Base-by-base conservation (phyloP, 176 grass and related monocot species). In the Musa troglodytarum region DNA sequence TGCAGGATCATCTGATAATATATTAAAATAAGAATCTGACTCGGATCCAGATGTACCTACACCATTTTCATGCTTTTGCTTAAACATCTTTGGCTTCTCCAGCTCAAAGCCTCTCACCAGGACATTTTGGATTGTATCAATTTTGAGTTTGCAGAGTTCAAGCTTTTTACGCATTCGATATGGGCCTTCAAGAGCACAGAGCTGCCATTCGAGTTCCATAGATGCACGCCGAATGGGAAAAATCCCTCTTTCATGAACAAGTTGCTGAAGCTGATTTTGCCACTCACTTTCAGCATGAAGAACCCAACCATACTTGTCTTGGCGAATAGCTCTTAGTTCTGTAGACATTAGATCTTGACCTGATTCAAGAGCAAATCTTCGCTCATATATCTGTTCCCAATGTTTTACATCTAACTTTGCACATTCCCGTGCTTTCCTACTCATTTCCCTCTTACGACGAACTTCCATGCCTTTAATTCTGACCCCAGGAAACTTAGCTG, bases 271-370 rank as follows among this genome's bases (percentile, higher is more conserved):
- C 75, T 98, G 94, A 72, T 71, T 87, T 78, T 98, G 90, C 94
- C 94, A 98, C 72, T 93, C 94, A 56, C 87, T 93, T 87, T 98
- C 94, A 74, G 88, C 90, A 82, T 98, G 94, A 68, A 98, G 83
- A 74, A 98, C 89, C 94, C 94, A 98, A 54, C 94, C 94, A 73
- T 91, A 98, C 86, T 98, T 98, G 74, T 98, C 94, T 74, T 98
- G 94, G 67, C 88, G 86, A 86, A 98, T 91, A 78, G 83, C 81
- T 72, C 90, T 93, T 55, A 98, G 88, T 51, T 93, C 74, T 77
- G 88, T 93, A 23, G 90, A 98, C 90, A 93, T 93, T 64, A 81
- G 54, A 85, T 98, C 88, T 74, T 88, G 90, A 77, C 86, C 86
- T 52, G 83, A 85, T 78, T 98, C 88, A 69, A 98, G 94, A 83